These are phyloP conservation scores for Claviceps spartinae DNA, from an alignment of 2,329 filamentous ascomycete genomes.

Conservation along the genomic window DNA sequence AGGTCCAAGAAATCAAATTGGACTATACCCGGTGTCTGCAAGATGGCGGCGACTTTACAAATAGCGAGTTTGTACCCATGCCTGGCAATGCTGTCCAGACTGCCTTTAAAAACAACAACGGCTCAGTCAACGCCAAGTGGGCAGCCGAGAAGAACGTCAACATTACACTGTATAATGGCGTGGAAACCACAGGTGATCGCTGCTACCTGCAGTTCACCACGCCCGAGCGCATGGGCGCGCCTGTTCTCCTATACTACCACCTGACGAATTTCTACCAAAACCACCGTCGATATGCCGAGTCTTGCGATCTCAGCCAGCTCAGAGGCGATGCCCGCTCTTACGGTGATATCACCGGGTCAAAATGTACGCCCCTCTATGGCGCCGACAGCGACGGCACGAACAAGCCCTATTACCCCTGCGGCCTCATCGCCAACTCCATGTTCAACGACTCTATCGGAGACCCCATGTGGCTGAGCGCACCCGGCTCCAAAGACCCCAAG, in stretches of 20 bases:
- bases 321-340: constrained; percentile 51
- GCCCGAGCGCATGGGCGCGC: constrained; percentile 63
- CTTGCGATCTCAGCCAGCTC: constrained; percentile 71
- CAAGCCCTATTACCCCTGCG: constrained; percentile 83
- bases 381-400: constrained; percentile 26
- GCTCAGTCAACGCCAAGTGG: constrained; percentile 28
- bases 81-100: constrained; percentile 43
- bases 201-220: constrained; percentile 72
- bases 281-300: constrained; percentile 89
- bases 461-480: constrained; percentile 46
- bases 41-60: constrained; percentile 33
- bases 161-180: constrained; percentile 26
- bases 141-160: constrained; percentile 24
- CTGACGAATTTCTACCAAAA: constrained; percentile 99
- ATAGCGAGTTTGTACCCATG: constrained; percentile 32
- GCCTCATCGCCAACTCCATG: constrained; percentile 87
- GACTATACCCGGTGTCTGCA: constrained; percentile 72
- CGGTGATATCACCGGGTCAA: constrained; percentile 47
- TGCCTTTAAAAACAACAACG: constrained; percentile 54
- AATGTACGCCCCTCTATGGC: constrained; percentile 60
- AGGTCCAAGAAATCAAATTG: constrained; percentile 84
- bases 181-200: constrained; percentile 27
- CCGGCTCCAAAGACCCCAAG: constrained; percentile 18
- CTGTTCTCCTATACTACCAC: constrained; percentile 87
- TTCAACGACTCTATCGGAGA: constrained; percentile 85